Percentiles rank a stretch among this genome's conserved stretches.
Evolutionary conservation across 1,139 yeast genomes (phyloP).

Genomic region (Geotrichum fermentans): DNA sequence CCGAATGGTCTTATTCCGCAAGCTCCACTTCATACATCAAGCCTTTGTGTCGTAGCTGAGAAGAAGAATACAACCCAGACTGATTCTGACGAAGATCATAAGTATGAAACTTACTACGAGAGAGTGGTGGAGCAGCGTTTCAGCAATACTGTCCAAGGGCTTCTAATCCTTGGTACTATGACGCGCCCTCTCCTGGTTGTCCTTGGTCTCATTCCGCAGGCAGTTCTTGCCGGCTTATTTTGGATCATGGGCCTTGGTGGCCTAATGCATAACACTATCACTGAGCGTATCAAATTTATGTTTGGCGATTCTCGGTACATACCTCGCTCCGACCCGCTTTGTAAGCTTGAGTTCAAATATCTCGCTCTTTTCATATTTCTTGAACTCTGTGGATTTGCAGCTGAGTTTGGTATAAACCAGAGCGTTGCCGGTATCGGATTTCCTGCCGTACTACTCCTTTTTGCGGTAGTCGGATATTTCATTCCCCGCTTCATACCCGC

Average conservation of each 20-base stretch:
- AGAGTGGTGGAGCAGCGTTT: constrained; percentile 85
- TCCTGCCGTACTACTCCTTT: constrained; percentile 71
- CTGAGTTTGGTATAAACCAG: constrained; percentile 79
- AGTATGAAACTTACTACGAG: constrained; percentile 19
- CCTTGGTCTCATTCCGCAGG: constrained; percentile 85
- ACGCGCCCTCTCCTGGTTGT: constrained; percentile 77
- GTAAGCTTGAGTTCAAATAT: constrained; percentile 36
- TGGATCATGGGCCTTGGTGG: constrained; percentile 91
- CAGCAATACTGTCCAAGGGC: constrained; percentile 79
- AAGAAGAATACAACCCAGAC: constrained; percentile 21
- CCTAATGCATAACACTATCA: constrained; percentile 59
- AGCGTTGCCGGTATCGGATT: constrained; percentile 93
- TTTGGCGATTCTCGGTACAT: constrained; percentile 50
- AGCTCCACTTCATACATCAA: constrained; percentile 86
- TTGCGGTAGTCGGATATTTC: constrained; percentile 57
- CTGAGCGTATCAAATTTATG: constrained; percentile 57
- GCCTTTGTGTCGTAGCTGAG: constrained; percentile 52
- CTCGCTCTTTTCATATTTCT: constrained; percentile 52
- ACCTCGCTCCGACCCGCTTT: constrained; percentile 36
- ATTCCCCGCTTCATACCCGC: constrained; percentile 62
- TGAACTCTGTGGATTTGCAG: constrained; percentile 58
- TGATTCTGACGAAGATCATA: constrained; percentile 37
- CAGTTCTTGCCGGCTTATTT: constrained; percentile 85
- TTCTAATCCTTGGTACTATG: constrained; percentile 82
- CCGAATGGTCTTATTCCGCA: constrained; percentile 97